Evolutionary conservation across 139 green algal species (phyloP).

Genomic region (Picochlorum sp.): DNA sequence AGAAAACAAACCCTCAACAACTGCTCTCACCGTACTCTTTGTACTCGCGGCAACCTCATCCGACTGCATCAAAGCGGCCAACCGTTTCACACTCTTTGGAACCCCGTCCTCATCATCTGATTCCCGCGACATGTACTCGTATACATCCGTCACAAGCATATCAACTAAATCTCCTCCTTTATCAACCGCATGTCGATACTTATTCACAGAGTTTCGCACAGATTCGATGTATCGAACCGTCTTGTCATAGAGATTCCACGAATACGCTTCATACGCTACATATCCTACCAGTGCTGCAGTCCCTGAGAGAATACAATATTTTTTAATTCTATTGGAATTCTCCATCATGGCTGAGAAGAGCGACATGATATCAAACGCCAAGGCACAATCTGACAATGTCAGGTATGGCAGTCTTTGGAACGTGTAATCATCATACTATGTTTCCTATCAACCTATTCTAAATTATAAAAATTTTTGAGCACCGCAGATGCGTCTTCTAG

Average conservation of each 20-base stretch:
- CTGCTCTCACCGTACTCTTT: constrained; percentile 10
- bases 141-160: constrained; percentile 25
- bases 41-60: constrained; percentile 16
- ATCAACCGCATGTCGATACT: constrained; percentile 30
- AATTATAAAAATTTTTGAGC: no score
- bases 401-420: no score
- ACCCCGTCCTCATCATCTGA: constrained; percentile 12
- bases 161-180: constrained; percentile 23
- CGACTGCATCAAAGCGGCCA: constrained; percentile 35
- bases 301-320: neutral
- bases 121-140: constrained; percentile 31
- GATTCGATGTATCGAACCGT: constrained; percentile 7
- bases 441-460: no score
- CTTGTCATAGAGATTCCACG: neutral
- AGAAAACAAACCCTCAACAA: constrained; percentile 2
- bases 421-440: no score
- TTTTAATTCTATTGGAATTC: no score
- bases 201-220: constrained; percentile 17
- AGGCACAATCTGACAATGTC: no score
- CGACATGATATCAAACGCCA: no score
- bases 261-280: neutral
- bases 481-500: no score
- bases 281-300: neutral
- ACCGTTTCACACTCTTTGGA: constrained; percentile 30
- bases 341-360: no score